Evolutionary conservation across 345 rosid genomes (phyloP), one percentile per base, ranked within the genome.

Genomic region (Lumnitzera racemosa): DNA sequence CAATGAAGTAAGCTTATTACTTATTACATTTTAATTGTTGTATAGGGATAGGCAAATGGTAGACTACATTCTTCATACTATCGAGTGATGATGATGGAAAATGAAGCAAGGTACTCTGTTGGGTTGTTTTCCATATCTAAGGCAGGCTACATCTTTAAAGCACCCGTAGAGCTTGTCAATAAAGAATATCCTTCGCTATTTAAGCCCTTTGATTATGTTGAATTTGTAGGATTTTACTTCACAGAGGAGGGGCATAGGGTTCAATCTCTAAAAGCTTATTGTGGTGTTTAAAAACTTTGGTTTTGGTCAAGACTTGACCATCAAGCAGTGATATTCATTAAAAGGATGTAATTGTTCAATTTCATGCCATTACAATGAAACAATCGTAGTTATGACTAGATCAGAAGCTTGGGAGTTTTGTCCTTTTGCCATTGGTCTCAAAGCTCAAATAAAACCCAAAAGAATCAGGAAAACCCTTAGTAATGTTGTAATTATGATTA

Each of bases 21-120:
- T 27, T 27, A 27, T 2, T 27, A 5, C 31, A 27, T 27, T 20
- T 5, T 27, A 27, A 27, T n/a, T n/a, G 12, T 17, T 31, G 53
- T 56, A 24, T 58, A 89, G 96, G 94, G 89, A 46, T 77, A 84
- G 83, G 6, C 73, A 12, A 89, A 89, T 53, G 96, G 89, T 15
- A 57, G 77, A 59, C 16, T 89, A 36, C 65, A 86, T 70, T 80
- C 88, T 56, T 70, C 94, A 0, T 27, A 59, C 54, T 92, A 89
- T 51, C 80, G 88, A 1, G 94, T 86, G 8, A 79, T 85, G 96
- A 84, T 81, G 87, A 72, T 52, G 0, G 90, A 88, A 73, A 71
- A 73, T 46, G 68, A 70, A 31, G 59, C 88, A 0, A 78, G 91
- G 61, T 85, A 85, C 64, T 80, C 86, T 0, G 56, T 74, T 0